Evolutionary conservation across 257 asterid species (phyloP), one percentile per base, ranked within the genome.

Genomic region (Nicotiana paniculata): DNA sequence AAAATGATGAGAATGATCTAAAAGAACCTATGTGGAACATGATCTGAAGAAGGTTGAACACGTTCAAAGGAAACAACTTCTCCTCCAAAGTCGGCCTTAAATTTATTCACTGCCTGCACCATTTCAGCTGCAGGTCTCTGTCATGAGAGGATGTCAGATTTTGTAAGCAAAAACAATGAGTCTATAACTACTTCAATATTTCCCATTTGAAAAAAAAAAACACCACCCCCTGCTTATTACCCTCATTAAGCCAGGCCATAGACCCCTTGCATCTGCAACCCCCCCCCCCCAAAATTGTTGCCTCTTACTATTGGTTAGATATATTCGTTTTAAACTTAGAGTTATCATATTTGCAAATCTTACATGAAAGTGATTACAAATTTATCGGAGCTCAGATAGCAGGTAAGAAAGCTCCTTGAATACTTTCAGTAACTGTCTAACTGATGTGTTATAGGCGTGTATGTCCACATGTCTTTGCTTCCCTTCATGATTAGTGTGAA

Each of bases 71-170:
- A 90, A 82, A 96, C 91, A 77, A 94, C 83, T 51, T 94, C 91
- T 81, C 97, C 98, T 82, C 99, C 99, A 84, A 96, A 96, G 83
- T 96, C 99, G 16, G 98, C 97, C 90, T 93, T 96, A 87, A 92
- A 94, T 86, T 90, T 92, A 89, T 96, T 94, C 88, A 92, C 98
- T 6, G 95, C 91, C 77, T 98, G 89, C 85, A 94, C 83, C 97
- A 96, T 87, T 90, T 96, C 99, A 77, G 90, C 89, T 67, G 93
- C 92, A 83, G 98, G 98, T 85, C 93, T 93, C 99, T 96, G 84
- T 80, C 84, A 86, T 81, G 83, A 58, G 77, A 77, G 59, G 57
- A 82, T 46, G 54, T 74, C 68, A 11, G 62, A 69, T 28, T 17
- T 80, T 32, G 13, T 59, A 37, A 35, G 57, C 57, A 69, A 16